Evolutionary conservation across 148 eudicot species (phyloP).

Genomic region (Hydrangea macrophylla): DNA sequence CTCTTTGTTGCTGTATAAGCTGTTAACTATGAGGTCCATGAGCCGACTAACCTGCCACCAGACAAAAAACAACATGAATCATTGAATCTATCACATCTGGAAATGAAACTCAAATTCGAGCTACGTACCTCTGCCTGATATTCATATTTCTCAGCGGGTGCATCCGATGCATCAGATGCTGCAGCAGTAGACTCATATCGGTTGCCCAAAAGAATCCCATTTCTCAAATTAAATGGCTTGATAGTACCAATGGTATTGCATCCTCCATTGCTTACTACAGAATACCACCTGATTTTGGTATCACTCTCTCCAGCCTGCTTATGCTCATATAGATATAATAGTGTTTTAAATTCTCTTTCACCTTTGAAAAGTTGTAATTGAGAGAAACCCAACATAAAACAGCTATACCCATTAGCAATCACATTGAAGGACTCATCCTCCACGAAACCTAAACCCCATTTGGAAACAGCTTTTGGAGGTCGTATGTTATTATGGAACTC

Average conservation of each 20-base stretch:
- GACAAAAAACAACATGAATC: conserved; percentile 1
- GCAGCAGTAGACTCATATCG: conserved; percentile 78
- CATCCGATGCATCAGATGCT: conserved; percentile 58
- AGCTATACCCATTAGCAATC: neutral
- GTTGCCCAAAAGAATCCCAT: conserved; percentile 23
- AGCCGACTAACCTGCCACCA: conserved; percentile 86
- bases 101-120: conserved; percentile 4
- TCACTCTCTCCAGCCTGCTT: conserved; percentile 36
- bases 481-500: too few species aligned
- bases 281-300: conserved; percentile 37
- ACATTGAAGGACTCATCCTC: neutral
- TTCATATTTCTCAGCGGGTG: conserved; percentile 76
- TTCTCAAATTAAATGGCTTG: conserved; percentile 28
- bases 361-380: neutral
- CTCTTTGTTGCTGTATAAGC: conserved; percentile 95
- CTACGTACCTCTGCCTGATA: conserved; percentile 89
- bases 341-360: too few species aligned
- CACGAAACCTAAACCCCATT: too few species aligned
- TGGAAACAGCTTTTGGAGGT: too few species aligned
- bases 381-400: neutral
- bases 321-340: neutral
- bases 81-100: neutral
- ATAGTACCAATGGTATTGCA: conserved; percentile 22
- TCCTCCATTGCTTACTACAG: conserved; percentile 30
- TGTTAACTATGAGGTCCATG: conserved; percentile 97